Evolutionary conservation across 2,329 filamentous ascomycete genomes (phyloP), one percentile per base, ranked within the genome.

Genomic region (Ambrosiella xylebori): DNA sequence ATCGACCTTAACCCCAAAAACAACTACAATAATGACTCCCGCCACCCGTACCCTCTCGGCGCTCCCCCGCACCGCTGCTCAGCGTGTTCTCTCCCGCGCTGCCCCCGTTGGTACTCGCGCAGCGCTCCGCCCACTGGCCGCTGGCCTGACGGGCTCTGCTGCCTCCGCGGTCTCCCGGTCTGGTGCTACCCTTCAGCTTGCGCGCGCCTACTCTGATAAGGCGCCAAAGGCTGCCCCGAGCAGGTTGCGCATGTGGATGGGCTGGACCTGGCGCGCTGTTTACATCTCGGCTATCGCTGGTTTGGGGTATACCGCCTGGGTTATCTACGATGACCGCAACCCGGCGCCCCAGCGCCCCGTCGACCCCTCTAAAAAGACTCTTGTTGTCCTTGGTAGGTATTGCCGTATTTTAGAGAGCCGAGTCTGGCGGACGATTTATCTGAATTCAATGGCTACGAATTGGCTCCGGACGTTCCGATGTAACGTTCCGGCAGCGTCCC

Each of bases 361-460:
- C 15, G 88, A 96, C 71, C 86, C 90, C 58, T 77, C 68, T 66
- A 98, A 97, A 85, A 98, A 98, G 80, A 98, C 90, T 9, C 78
- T 98, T 59, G 93, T 98, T 52, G 82, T 98, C 64, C 80, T 98
- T 58, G 93, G 93, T 96, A 80, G 69, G 72, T 66, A 27, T 27
- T 27, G 27, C 27, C 27, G 27, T 27, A 27, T 27, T 27, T 27
- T 27, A 27, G 27, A 27, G 27, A 4, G 27, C 27, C 27, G 27
- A 27, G 27, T 27, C 27, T 27, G 27, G 27, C 27, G 4, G 27
- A 27, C 27, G 4, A 27, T 27, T 27, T 27, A 27, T 27, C 3
- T 27, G 27, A 3, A 27, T 27, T 27, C 35, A 13, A 41, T n/a
- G n/a, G 6, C 11, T 41, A 41, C 8, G 39, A 41, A 41, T 41